These are phyloP conservation scores for Solanum megistacrolobum DNA, from an alignment of 257 asterid species.

Conservation along the genomic window DNA sequence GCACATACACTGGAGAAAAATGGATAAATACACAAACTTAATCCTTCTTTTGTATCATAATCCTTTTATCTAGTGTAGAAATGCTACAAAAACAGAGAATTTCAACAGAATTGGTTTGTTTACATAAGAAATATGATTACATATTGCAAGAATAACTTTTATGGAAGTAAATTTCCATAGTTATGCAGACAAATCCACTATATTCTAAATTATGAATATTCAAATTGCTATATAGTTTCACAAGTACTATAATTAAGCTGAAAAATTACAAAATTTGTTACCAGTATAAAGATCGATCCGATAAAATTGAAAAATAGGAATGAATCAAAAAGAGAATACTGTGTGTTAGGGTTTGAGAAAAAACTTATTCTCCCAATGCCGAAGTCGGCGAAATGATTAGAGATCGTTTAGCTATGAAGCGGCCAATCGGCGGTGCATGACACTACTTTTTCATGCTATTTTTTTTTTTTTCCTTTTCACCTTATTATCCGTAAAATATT, in stretches of 20 bases:
- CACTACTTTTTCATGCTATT: neutral
- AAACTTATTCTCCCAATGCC: neutral
- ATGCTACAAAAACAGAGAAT: neutral
- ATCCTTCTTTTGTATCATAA: neutral
- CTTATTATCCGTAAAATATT: neutral
- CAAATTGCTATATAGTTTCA: neutral
- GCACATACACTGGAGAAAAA: neutral
- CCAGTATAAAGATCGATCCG: neutral
- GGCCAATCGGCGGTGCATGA: neutral
- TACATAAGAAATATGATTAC: neutral
- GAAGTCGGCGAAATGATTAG: neutral
- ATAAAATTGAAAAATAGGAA: neutral
- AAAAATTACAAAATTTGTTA: neutral
- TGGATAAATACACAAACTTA: neutral
- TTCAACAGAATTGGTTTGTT: neutral
- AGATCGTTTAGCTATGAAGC: neutral
- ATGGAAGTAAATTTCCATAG: neutral
- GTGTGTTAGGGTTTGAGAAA: neutral
- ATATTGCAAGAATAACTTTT: neutral
- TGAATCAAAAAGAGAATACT: neutral
- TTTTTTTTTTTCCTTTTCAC: neutral
- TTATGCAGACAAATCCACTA: neutral
- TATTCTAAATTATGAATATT: neutral
- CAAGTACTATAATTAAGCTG: neutral
- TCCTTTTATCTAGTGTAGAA: neutral